These are phyloP conservation scores for Solanum paucissectum DNA, from an alignment of 257 asterid species.

Conservation along the genomic window DNA sequence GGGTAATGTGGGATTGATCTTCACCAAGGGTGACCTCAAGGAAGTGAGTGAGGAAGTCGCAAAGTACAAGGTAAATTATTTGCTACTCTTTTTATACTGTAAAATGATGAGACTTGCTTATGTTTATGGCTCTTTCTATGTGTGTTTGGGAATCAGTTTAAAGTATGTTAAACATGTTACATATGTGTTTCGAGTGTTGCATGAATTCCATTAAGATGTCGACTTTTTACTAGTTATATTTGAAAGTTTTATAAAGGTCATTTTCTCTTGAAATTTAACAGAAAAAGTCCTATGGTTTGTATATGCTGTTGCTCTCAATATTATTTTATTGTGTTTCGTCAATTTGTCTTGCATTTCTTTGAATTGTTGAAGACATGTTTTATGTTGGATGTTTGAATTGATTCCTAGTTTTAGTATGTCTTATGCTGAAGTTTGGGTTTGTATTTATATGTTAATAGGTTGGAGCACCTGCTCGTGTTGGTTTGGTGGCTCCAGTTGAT, in stretches of 20 bases:
- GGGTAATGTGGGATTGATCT: constrained; percentile 96
- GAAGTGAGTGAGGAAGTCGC: constrained; percentile 97
- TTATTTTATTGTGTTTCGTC: background rate
- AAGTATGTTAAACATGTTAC: background rate
- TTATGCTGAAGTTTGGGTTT: background rate
- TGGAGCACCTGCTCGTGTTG: constrained; percentile 99
- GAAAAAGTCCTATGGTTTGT: background rate
- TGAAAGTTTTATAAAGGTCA: background rate
- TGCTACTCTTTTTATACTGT: background rate
- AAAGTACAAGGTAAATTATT: constrained; percentile 59
- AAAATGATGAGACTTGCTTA: background rate
- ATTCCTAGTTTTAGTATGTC: background rate
- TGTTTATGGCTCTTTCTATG: background rate
- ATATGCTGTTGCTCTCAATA: background rate
- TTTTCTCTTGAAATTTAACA: background rate
- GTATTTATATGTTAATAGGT: constrained; percentile 32
- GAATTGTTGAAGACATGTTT: background rate
- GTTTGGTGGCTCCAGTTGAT: constrained; percentile 85
- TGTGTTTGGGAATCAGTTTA: background rate
- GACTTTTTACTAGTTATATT: background rate
- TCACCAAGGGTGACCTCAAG: constrained; percentile 94
- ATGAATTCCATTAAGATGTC: background rate
- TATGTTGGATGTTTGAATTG: background rate
- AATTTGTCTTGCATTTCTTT: background rate
- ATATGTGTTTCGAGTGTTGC: background rate